A percentile compares a stretch with the other conserved stretches of the same genome.
phyloP scores from a whole-genome alignment of 2,329 filamentous ascomycete species.

The Zymoseptoria ardabiliae region DNA sequence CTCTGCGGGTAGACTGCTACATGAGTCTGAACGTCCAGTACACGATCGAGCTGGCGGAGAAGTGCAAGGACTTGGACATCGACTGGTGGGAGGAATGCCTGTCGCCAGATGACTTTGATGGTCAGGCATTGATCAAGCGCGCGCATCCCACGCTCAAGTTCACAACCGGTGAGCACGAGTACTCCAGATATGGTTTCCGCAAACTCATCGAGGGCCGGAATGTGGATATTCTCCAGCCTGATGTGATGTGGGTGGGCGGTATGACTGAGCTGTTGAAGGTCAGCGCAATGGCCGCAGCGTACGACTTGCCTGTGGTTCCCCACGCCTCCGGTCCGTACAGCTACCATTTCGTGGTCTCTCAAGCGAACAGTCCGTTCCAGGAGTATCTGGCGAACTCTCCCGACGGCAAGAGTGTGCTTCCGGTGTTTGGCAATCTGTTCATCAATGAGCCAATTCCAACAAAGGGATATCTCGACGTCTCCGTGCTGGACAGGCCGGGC shows the following conservation, averaged over 20 bases:
- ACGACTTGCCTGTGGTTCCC: conserved; percentile 91
- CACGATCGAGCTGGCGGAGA: conserved; percentile 83
- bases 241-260: conserved; percentile 96
- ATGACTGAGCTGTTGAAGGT: conserved; percentile 88
- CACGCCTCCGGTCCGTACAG: conserved; percentile 91
- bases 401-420: conserved; percentile 80
- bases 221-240: conserved; percentile 87
- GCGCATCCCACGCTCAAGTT: conserved; percentile 88
- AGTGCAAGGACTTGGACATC: conserved; percentile 74
- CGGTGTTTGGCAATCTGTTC: conserved; percentile 89
- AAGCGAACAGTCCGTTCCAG: conserved; percentile 89
- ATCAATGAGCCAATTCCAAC: conserved; percentile 81
- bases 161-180: conserved; percentile 94
- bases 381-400: conserved; percentile 92
- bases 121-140: conserved; percentile 80
- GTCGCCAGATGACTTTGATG: conserved; percentile 84
- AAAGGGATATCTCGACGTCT: conserved; percentile 72
- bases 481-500: conserved; percentile 77
- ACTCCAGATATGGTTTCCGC: conserved; percentile 87
- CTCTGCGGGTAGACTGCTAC: conserved; percentile 92
- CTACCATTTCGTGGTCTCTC: conserved; percentile 92
- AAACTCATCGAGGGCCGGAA: conserved; percentile 88
- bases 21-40: conserved; percentile 92
- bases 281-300: conserved; percentile 79
- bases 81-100: conserved; percentile 98